Base-by-base conservation (phyloP, 768 basidiomycete species). In the Plicaturopsis crispa region DNA sequence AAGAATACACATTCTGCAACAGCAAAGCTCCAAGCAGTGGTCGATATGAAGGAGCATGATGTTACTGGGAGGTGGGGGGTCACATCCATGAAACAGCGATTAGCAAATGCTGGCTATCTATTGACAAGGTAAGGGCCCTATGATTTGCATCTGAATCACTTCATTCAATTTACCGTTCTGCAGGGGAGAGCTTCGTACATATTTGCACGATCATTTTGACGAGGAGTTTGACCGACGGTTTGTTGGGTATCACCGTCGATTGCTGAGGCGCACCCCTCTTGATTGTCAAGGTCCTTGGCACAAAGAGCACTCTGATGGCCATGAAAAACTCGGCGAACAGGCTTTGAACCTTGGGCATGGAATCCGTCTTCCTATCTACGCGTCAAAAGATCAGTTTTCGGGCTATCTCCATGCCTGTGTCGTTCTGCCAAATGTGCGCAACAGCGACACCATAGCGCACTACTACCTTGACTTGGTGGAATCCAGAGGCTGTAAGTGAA, bases 241-340 rank as follows among this genome's bases (percentile, higher is more conserved):
- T 8, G 26, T 14, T 28, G 26, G 26, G 14, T 28, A 8, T 14
- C 8, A 28, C n/a, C n/a, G n/a, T n/a, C n/a, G 26, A 28, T 14
- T 28, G 26, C 8, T 28, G 14, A 8, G 8, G 14, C 26, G 14
- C 26, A 28, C 31, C 6, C 39, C 39, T 6, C 21, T 44, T 13
- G 24, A 26, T 19, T 35, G 24, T 18, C 40, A 51, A 17, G 46
- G 52, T 5, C 45, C 47, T 14, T 47, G 32, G 34, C 45, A 52
- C 40, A 38, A 54, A 26, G 19, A 42, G n/a, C 45, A 50, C 41
- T 34, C 30, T n/a, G 55, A 56, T 46, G 55, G 51, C 3, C 55
- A 56, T 35, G 55, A 54, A 38, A 56, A 54, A 33, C 46, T 56
- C 7, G 39, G 31, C 11, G 30, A 36, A n/a, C 48, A 51, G 35